These are phyloP conservation scores for Apiotrichum porosum DNA, from an alignment of 1,284 basidiomycete species.

Conservation along the genomic window DNA sequence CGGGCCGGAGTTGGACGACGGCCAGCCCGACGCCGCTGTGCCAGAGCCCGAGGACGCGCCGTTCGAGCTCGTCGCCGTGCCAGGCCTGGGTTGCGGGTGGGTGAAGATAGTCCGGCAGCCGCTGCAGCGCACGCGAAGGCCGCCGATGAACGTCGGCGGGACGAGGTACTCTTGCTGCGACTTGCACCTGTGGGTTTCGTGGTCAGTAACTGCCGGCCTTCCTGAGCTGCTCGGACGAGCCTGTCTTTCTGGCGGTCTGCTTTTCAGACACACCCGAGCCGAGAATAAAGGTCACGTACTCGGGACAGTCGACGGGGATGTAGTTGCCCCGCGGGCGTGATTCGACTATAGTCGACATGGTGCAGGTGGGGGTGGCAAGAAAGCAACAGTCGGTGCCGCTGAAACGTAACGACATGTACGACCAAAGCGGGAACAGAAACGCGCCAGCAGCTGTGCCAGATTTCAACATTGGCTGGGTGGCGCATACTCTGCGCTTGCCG, in stretches of 20 bases:
- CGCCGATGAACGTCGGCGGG: conserved; percentile 60
- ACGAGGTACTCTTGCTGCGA: conserved; percentile 67
- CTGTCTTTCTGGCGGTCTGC: too few relatives aligned
- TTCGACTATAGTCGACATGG: conserved; percentile 48
- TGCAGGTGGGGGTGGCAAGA: not conserved
- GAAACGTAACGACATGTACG: too few relatives aligned
- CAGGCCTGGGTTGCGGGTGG: conserved; percentile 40
- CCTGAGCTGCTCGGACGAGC: too few relatives aligned
- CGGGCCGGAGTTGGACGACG: conserved; percentile 34
- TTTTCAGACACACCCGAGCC: too few relatives aligned
- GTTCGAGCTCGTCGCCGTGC: conserved; percentile 6
- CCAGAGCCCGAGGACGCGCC: not conserved
- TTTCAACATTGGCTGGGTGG: too few relatives aligned
- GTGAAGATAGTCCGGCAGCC: conserved; percentile 49
- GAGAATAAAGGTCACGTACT: too few relatives aligned
- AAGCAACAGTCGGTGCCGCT: too few relatives aligned
- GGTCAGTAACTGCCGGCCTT: too few relatives aligned
- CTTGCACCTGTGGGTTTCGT: conserved; percentile 53
- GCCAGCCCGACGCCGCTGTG: too few relatives aligned
- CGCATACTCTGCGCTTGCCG: too few relatives aligned
- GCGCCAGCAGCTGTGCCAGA: too few relatives aligned
- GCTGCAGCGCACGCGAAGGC: conserved; percentile 67
- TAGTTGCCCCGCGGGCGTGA: conserved; percentile 42
- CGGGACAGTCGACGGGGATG: conserved; percentile 45
- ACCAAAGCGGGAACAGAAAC: too few relatives aligned